Percentiles rank a stretch among this genome's conserved stretches.
Evolutionary conservation across 1,139 yeast genomes (phyloP).

Genomic region (Blastobotrys persicus): DNA sequence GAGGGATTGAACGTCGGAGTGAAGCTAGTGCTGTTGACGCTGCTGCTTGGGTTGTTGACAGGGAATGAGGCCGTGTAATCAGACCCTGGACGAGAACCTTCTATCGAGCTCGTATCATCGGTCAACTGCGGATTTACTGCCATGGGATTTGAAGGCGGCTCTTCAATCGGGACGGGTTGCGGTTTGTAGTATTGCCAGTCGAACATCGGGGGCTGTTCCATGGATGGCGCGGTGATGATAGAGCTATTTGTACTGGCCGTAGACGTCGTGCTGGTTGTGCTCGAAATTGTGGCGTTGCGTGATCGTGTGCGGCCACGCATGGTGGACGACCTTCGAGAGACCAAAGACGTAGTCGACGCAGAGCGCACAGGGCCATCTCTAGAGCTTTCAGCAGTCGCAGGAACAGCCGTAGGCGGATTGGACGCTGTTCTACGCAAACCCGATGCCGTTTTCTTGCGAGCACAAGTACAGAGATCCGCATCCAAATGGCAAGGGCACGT

Average conservation of each 20-base stretch:
- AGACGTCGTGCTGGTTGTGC: neutral
- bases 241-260: constrained; percentile 8
- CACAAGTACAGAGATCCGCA: constrained; percentile 57
- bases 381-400: neutral
- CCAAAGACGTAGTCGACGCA: constrained; percentile 18
- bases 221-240: constrained; percentile 1
- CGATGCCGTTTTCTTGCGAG: constrained; percentile 36
- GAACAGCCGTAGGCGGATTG: constrained; percentile 20
- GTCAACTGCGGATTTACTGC: neutral
- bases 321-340: constrained; percentile 2
- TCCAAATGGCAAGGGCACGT: constrained; percentile 57
- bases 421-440: constrained; percentile 16
- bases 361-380: constrained; percentile 14
- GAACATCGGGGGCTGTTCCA: neutral
- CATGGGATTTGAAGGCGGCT: neutral
- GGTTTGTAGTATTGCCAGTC: neutral
- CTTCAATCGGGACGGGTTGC: neutral
- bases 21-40: neutral
- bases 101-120: constrained; percentile 4
- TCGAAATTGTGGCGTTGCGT: constrained; percentile 6
- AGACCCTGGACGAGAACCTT: constrained; percentile 5
- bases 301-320: constrained; percentile 7
- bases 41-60: neutral
- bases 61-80: neutral
- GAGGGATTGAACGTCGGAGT: neutral